Percentiles rank a stretch among this genome's conserved stretches.
phyloP scores from a whole-genome alignment of 139 green algal species.

The Tetraselmis striata region DNA sequence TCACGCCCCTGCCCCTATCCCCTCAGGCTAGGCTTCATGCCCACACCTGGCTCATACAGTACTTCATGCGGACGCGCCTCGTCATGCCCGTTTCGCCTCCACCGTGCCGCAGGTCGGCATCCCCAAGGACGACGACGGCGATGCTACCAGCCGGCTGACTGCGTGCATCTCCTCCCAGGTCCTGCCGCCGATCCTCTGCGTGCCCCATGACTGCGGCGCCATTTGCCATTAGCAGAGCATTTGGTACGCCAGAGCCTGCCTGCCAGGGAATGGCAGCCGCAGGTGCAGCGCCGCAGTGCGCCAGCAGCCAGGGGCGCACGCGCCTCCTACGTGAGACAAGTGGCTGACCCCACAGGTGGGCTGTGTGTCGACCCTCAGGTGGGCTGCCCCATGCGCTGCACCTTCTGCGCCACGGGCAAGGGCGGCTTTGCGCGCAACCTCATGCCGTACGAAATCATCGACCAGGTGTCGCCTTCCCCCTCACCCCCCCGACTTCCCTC shows the following conservation, averaged over 20 bases:
- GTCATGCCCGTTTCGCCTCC: no score
- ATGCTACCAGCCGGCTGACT: constrained; percentile 63
- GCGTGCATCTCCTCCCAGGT: constrained; percentile 94
- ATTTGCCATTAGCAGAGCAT: constrained; percentile 11
- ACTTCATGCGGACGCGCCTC: no score
- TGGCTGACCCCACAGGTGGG: not conserved
- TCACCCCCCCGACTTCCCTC: not conserved
- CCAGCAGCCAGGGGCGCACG: not conserved
- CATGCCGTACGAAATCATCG: constrained; percentile 83
- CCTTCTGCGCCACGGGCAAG: constrained; percentile 97
- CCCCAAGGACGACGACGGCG: constrained; percentile 30
- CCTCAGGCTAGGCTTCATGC: no score
- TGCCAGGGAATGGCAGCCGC: not conserved
- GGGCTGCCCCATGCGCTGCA: constrained; percentile 94
- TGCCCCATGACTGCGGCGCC: not conserved
- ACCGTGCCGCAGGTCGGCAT: constrained; percentile 64
- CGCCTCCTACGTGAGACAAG: not conserved
- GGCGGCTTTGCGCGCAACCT: constrained; percentile 94
- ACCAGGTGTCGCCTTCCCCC: constrained; percentile 59
- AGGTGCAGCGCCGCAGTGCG: not conserved
- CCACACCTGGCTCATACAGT: no score
- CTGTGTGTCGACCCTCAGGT: constrained; percentile 71
- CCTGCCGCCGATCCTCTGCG: constrained; percentile 1
- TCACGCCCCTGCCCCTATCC: not conserved
- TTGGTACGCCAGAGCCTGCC: not conserved